A percentile compares a stretch with the other conserved stretches of the same genome.
phyloP scores from a whole-genome alignment of 139 green algal genomes.

The Nannochloris sp. region DNA sequence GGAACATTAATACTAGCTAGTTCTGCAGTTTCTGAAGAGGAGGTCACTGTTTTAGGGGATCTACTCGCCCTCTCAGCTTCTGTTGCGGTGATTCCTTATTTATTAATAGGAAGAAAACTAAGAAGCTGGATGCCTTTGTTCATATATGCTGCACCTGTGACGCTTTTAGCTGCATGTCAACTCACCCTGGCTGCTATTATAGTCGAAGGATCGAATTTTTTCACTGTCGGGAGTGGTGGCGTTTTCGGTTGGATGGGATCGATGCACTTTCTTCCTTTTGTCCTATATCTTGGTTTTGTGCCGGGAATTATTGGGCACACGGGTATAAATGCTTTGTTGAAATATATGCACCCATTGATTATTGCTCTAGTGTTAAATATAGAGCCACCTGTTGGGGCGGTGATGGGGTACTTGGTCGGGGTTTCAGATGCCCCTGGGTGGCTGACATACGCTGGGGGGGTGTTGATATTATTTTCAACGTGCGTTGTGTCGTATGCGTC shows the following conservation, averaged over 20 bases:
- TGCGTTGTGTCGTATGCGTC: neutral
- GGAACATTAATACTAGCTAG: conserved; percentile 41
- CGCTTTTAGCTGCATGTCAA: conserved; percentile 14
- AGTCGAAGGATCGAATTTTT: conserved; percentile 23
- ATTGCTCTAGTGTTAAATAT: conserved; percentile 66
- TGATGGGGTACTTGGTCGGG: conserved; percentile 59
- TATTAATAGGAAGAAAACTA: conserved; percentile 33
- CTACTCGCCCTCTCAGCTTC: conserved; percentile 42
- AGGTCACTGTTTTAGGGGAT: conserved; percentile 55
- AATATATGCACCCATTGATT: conserved; percentile 48
- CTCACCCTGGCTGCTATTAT: conserved; percentile 16
- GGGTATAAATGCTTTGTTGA: conserved; percentile 37
- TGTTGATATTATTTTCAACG: neutral
- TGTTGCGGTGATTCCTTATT: conserved; percentile 48
- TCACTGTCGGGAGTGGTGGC: conserved; percentile 18
- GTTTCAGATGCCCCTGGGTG: conserved; percentile 34
- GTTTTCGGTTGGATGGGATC: conserved; percentile 49
- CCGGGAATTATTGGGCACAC: conserved; percentile 70
- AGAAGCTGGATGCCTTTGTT: conserved; percentile 65
- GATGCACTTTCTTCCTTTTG: conserved; percentile 23
- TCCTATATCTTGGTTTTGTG: conserved; percentile 59
- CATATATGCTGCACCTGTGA: conserved; percentile 67
- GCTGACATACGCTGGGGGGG: conserved; percentile 27
- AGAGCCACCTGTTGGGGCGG: conserved; percentile 66
- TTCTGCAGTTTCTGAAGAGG: conserved; percentile 1